These are phyloP conservation scores for Colletotrichum lupini DNA, from an alignment of 2,329 filamentous ascomycete genomes.

Conservation along the genomic window DNA sequence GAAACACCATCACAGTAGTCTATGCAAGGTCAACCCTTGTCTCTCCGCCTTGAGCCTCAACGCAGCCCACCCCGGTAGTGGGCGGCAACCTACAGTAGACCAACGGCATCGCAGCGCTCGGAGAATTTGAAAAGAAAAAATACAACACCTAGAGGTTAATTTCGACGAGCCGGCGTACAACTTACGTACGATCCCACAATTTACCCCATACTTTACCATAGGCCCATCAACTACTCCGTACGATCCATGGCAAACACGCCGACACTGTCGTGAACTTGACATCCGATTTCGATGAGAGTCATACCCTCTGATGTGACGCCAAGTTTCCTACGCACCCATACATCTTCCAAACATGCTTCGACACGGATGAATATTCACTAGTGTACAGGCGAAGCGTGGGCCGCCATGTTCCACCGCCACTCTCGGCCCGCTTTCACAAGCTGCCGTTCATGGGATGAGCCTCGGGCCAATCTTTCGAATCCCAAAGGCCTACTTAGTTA, in stretches of 20 bases:
- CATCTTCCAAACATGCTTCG: constrained; percentile 20
- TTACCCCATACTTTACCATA: not conserved
- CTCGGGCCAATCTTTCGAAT: constrained; percentile 14
- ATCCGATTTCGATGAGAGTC: not conserved
- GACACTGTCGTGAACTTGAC: not conserved
- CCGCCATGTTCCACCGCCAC: constrained; percentile 13
- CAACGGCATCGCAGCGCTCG: constrained; percentile 22
- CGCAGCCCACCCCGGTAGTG: not conserved
- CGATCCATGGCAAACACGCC: not conserved
- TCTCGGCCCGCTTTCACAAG: constrained; percentile 32
- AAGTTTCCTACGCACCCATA: not conserved
- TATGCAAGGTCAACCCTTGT: constrained; percentile 32
- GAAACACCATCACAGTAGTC: constrained; percentile 25
- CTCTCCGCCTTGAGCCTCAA: constrained; percentile 31
- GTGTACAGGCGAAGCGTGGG: not conserved
- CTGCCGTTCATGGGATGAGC: constrained; percentile 29
- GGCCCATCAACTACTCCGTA: not conserved
- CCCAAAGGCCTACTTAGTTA: constrained; percentile 2
- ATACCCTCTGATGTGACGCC: constrained; percentile 14
- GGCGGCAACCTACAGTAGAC: constrained; percentile 14
- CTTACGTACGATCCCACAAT: not conserved
- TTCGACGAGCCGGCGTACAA: not conserved
- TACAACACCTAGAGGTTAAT: constrained; percentile 2
- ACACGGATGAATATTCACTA: not conserved
- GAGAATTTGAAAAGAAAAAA: constrained; percentile 7